A percentile compares a stretch with the other conserved stretches of the same genome.
Evolutionary conservation across 225 moss, liverwort and hornwort species (phyloP).

Genomic region (Sphagnum contortum): DNA sequence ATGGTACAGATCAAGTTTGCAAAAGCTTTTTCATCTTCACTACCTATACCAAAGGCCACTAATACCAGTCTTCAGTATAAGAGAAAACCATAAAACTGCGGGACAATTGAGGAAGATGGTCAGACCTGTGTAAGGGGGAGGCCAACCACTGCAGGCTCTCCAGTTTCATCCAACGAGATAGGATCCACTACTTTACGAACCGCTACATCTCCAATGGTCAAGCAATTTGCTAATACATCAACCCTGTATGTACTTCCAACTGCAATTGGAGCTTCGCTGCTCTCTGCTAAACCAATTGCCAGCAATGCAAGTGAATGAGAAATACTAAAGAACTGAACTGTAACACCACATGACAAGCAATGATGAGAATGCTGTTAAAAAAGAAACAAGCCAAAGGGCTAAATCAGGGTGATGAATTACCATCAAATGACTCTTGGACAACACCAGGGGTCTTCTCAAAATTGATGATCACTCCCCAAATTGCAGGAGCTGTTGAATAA

Average conservation of each 20-base stretch:
- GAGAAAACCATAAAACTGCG: too few species aligned
- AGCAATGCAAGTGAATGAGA: too few species aligned
- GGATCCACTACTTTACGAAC: constrained; percentile 53
- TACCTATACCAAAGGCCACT: too few species aligned
- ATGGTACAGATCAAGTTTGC: too few species aligned
- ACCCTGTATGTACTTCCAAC: constrained; percentile 52
- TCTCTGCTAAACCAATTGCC: constrained; percentile 17
- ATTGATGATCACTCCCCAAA: constrained; percentile 87
- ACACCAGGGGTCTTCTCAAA: constrained; percentile 74
- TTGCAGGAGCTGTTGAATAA: constrained; percentile 22
- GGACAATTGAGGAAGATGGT: not conserved
- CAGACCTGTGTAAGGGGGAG: constrained; percentile 68
- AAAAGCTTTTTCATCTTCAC: too few species aligned
- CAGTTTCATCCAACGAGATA: constrained; percentile 54
- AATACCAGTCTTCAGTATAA: too few species aligned
- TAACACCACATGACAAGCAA: too few species aligned
- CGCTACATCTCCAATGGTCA: constrained; percentile 22
- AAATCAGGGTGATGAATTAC: not conserved
- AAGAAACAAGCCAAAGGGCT: not conserved
- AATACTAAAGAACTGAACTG: too few species aligned
- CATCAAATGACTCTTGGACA: constrained; percentile 50
- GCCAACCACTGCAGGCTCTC: constrained; percentile 78
- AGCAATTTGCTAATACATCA: constrained; percentile 70
- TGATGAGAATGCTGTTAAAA: not conserved
- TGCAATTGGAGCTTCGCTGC: constrained; percentile 14